A percentile compares a stretch with the other conserved stretches of the same genome.
Evolutionary conservation across 441 rosid species (phyloP).

Genomic region (Biscutella auriculata): DNA sequence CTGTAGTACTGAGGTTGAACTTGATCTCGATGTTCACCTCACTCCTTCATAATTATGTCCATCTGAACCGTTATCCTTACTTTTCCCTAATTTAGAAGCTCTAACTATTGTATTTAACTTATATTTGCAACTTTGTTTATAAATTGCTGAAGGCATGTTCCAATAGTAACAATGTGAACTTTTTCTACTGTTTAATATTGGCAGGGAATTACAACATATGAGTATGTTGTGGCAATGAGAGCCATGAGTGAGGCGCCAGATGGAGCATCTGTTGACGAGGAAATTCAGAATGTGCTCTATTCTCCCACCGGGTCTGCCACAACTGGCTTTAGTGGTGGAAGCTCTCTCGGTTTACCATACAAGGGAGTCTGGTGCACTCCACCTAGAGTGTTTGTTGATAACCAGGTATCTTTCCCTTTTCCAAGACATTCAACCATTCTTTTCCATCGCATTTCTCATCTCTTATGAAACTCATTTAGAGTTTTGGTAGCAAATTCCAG

Average conservation of each 20-base stretch:
- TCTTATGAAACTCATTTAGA: too few species aligned
- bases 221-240: constrained; percentile 74
- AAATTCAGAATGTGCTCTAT: constrained; percentile 40
- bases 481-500: too few species aligned
- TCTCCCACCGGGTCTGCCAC: constrained; percentile 69
- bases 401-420: constrained; percentile 39
- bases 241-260: constrained; percentile 70
- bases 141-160: not conserved
- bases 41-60: not conserved
- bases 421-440: too few species aligned
- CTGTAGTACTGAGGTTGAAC: not conserved
- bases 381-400: constrained; percentile 65
- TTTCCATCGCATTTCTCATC: too few species aligned
- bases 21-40: not conserved
- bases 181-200: not conserved
- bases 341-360: constrained; percentile 55
- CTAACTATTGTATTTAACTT: not conserved
- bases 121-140: not conserved
- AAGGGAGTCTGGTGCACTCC: constrained; percentile 79
- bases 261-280: constrained; percentile 53
- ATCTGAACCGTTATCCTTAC: not conserved
- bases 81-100: not conserved
- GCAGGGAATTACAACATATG: constrained; percentile 68
- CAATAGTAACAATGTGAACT: not conserved
- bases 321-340: constrained; percentile 64